phyloP scores from a whole-genome alignment of 1,284 basidiomycete species.

The Porogramme epimiltina region DNA sequence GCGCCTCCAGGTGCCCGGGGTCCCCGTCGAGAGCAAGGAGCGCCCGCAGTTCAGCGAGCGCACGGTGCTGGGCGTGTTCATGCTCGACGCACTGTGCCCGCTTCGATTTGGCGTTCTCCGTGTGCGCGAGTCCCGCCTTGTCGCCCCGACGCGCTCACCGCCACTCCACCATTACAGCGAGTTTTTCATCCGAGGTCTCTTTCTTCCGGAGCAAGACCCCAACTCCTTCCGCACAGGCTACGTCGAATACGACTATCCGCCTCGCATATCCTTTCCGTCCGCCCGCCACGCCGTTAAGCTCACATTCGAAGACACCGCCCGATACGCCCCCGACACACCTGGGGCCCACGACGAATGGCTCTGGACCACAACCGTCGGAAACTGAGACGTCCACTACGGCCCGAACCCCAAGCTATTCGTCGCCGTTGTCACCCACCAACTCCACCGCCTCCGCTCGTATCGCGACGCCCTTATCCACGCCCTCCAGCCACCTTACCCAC shows the following conservation, averaged over 20 bases:
- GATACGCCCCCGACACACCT: conserved; percentile 14
- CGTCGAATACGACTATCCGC: conserved; percentile 21
- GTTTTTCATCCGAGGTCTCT: not conserved
- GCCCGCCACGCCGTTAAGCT: conserved; percentile 16
- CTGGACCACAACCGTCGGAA: conserved; percentile 24
- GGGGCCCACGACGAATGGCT: conserved; percentile 23
- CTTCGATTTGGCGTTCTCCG: conserved; percentile 13
- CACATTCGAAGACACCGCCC: conserved; percentile 20
- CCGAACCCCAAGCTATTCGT: conserved; percentile 21
- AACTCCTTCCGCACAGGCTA: conserved; percentile 6
- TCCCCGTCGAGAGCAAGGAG: conserved; percentile 20
- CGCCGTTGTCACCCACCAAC: conserved; percentile 25
- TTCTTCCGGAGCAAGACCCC: not conserved
- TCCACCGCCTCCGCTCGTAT: conserved; percentile 28
- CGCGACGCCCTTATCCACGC: conserved; percentile 21
- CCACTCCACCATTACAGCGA: conserved; percentile 17
- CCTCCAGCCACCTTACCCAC: conserved; percentile 18
- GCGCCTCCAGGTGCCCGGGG: conserved; percentile 22
- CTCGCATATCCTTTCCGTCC: conserved; percentile 19
- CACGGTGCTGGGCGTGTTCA: conserved; percentile 21
- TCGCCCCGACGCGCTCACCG: conserved; percentile 12
- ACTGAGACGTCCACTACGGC: conserved; percentile 26
- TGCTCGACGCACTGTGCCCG: conserved; percentile 17
- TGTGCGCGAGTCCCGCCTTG: conserved; percentile 9
- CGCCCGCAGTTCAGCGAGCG: conserved; percentile 19